Conservation (phyloP, 305 asterid genomes). For the Fraxinus floribunda region DNA sequence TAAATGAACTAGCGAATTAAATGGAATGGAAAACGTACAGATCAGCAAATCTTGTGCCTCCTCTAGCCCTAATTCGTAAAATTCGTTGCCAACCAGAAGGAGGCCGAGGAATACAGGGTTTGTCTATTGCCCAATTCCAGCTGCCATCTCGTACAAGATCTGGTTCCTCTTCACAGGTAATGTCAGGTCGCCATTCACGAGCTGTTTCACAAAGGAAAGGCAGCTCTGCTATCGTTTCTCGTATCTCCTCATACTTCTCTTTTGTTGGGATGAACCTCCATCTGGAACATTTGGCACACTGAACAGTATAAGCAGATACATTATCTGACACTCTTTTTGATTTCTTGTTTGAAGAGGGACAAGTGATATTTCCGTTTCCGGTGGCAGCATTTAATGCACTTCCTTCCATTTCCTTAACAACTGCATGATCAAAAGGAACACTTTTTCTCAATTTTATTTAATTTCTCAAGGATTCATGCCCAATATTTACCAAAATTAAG, state of each 20-base stretch:
- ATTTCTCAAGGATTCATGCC: background rate
- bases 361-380: conserved; percentile 16
- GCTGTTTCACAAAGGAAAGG: conserved; percentile 52
- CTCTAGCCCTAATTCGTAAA: conserved; percentile 68
- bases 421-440: conserved; percentile 16
- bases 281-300: conserved; percentile 74
- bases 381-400: conserved; percentile 24
- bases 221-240: conserved; percentile 46
- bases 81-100: conserved; percentile 84
- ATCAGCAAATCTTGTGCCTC: conserved; percentile 81
- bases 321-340: conserved; percentile 25
- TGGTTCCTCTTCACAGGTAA: conserved; percentile 67
- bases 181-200: conserved; percentile 64
- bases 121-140: conserved; percentile 90
- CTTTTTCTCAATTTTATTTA: background rate
- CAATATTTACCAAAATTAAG: background rate
- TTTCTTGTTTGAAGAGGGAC: background rate
- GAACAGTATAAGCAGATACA: conserved; percentile 62
- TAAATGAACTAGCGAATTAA: conserved; percentile 9
- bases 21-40: conserved; percentile 53
- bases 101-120: conserved; percentile 67
- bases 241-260: conserved; percentile 71
- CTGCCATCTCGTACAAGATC: conserved; percentile 72
- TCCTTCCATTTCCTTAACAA: conserved; percentile 22
- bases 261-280: background rate